Percentiles rank a stretch among this genome's conserved stretches.
These are phyloP conservation scores for Populus hybrid DNA, from an alignment of 441 rosid genomes.

Conservation along the genomic window DNA sequence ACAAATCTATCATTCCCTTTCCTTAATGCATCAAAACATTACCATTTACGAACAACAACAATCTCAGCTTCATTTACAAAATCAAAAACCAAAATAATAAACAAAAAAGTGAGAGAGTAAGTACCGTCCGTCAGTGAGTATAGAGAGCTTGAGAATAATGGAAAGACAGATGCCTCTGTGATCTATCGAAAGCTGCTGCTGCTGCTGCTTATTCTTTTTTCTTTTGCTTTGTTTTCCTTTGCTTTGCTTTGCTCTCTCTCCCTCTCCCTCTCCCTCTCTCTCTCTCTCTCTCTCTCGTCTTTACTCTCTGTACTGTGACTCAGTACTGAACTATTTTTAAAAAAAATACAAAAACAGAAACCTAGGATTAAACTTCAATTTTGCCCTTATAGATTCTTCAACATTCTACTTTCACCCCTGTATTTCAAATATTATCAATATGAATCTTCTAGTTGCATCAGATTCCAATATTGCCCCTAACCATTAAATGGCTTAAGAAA, in stretches of 20 bases:
- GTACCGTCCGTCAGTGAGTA: constrained; percentile 13
- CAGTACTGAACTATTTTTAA: background rate
- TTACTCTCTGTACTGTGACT: background rate
- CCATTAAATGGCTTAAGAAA: too few species aligned
- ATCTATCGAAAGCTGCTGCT: constrained; percentile 1
- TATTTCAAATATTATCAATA: too few species aligned
- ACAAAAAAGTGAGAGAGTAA: constrained; percentile 14
- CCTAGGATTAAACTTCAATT: background rate
- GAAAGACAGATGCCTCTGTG: constrained; percentile 3
- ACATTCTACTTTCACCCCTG: background rate
- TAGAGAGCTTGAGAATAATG: constrained; percentile 32
- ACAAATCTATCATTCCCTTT: constrained; percentile 43
- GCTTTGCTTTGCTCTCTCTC: constrained; percentile 6
- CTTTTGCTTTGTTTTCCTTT: background rate
- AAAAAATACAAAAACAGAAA: too few species aligned
- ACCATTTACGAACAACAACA: background rate
- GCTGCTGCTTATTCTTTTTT: background rate
- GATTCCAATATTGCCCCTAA: too few species aligned
- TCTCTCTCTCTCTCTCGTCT: background rate
- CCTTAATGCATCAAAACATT: constrained; percentile 20
- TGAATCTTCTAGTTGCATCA: background rate
- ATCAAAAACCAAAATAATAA: background rate
- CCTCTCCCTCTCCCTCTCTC: background rate
- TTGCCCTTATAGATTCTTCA: background rate
- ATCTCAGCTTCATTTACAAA: background rate